Conservation (phyloP, 139 green algal species). For the Auxenochlorella pyrenoidosa region DNA sequence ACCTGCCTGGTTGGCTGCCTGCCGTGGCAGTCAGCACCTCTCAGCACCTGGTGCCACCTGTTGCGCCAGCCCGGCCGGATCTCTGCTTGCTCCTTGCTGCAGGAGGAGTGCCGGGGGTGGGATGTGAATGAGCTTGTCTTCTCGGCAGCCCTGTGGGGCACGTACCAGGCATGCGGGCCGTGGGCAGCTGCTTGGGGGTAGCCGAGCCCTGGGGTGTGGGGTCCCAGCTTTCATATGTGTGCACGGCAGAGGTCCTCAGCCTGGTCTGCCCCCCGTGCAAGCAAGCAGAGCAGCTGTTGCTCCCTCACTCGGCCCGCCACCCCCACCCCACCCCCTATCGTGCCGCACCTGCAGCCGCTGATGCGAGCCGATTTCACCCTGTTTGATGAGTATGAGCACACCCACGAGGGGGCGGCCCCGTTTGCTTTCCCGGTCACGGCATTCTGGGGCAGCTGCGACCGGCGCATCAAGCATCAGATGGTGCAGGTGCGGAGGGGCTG, state of each 20-base stretch:
- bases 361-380: conserved; percentile 85
- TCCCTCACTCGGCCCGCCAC: too few relatives aligned
- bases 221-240: too few relatives aligned
- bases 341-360: conserved; percentile 41
- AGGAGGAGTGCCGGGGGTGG: conserved; percentile 86
- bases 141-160: conserved; percentile 71
- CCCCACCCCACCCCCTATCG: not conserved
- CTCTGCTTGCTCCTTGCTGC: not conserved
- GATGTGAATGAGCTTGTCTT: conserved; percentile 86
- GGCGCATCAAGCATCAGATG: conserved; percentile 60
- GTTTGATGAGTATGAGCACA: conserved; percentile 82
- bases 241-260: too few relatives aligned
- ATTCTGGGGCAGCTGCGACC: conserved; percentile 70
- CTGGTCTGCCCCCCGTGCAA: too few relatives aligned
- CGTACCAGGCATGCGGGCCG: conserved; percentile 28
- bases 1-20: not conserved
- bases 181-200: too few relatives aligned
- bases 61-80: not conserved
- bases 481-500: conserved; percentile 49
- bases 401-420: conserved; percentile 20
- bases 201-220: too few relatives aligned
- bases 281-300: too few relatives aligned
- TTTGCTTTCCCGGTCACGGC: conserved; percentile 64
- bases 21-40: not conserved
- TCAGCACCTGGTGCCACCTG: not conserved